Evolutionary conservation across 2,329 filamentous ascomycete genomes (phyloP).

Genomic region (Aspergillus thermomutatus): DNA sequence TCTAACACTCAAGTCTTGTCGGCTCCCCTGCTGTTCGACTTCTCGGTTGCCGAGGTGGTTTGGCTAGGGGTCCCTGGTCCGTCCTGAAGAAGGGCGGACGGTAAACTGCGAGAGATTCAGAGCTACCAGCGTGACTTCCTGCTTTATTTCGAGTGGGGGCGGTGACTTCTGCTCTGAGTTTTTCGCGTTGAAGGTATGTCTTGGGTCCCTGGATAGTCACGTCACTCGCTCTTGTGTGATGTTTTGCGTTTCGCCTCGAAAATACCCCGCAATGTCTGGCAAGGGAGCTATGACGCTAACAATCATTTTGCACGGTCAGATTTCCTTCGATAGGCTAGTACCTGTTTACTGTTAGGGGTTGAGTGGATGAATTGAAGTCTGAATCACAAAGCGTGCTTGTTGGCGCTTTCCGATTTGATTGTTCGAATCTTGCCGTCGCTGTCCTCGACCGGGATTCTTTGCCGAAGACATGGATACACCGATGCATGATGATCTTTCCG

Average conservation of each 20-base stretch:
- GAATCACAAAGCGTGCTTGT: conserved; percentile 6
- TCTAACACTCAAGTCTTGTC: conserved; percentile 11
- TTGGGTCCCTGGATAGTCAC: background rate
- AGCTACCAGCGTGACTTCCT: background rate
- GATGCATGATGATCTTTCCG: conserved; percentile 33
- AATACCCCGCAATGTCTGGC: background rate
- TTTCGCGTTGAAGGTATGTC: background rate
- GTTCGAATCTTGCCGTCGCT: conserved; percentile 1
- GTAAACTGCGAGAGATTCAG: conserved; percentile 34
- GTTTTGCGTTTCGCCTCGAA: background rate
- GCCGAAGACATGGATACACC: conserved; percentile 19
- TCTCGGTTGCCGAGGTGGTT: conserved; percentile 33
- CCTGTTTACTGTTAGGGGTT: conserved; percentile 6
- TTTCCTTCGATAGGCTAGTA: conserved; percentile 3
- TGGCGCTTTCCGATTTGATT: background rate
- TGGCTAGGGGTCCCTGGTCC: conserved; percentile 49
- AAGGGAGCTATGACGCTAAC: background rate
- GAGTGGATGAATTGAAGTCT: conserved; percentile 10
- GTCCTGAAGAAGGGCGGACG: conserved; percentile 52
- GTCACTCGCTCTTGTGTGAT: background rate
- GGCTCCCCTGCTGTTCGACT: conserved; percentile 19
- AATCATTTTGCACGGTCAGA: background rate
- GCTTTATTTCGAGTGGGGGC: background rate
- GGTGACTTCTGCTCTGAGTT: background rate
- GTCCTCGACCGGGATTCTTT: background rate